Evolutionary conservation across 495 filamentous ascomycete species (phyloP), one percentile per base, ranked within the genome.

Genomic region (Neurospora sp.): DNA sequence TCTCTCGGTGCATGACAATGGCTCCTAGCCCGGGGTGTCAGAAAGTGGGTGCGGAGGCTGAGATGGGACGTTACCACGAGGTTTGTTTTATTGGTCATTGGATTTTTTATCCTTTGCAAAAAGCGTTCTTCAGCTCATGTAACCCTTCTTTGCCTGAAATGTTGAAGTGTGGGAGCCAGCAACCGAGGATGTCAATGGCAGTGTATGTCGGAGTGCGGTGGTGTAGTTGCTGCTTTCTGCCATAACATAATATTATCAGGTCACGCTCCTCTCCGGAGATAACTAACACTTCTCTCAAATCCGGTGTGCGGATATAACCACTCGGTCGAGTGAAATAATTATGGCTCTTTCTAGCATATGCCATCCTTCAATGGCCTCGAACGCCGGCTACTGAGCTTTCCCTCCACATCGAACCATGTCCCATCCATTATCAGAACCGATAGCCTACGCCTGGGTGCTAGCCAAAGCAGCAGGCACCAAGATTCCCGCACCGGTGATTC

Each of bases 401-500:
- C 20, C 20, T 59, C 48, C 10, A 59, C 10, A 31, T 20, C 10
- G 10, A 59, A 35, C 6, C 53, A 65, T 65, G 27, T 8, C 22
- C 7, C 14, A 65, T 35, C 7, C 12, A 31, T 65, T 35, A 65
- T 18, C 53, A 31, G 53, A 35, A 65, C 27, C 14, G 12, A 35
- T 16, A 16, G 14, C 27, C 27, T 65, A 65, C 27, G 53, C 53
- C 14, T 65, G 53, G 27, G 53, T 65, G 35, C 77, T 76, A 16
- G 73, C 75, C 70, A 81, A 75, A 73, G 77, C 83, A 37, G 74
- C 84, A 73, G 89, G 90, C n/a, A 89, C 91, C 72, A 94, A 79
- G 39, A 94, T 91, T 6, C 90, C 92, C 7, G 92, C 92, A 0
- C 92, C 92, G 68, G 89, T 90, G 69, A 94, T 89, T 16, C 91